Evolutionary conservation across 2,329 filamentous ascomycete genomes (phyloP).

Genomic region (Claviceps lovelessii): DNA sequence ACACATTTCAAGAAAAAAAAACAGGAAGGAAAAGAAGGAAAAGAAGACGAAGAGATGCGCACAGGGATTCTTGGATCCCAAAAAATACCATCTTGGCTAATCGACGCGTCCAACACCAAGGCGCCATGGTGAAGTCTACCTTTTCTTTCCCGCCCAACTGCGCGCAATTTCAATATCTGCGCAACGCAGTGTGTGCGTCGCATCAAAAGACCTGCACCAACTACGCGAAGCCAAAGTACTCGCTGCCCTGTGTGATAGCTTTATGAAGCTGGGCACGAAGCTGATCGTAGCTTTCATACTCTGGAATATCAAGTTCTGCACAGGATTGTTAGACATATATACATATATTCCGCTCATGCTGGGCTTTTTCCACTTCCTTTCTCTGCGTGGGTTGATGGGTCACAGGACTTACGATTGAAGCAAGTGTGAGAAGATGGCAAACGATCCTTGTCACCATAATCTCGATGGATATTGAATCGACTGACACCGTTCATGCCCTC

Average conservation of each 20-base stretch:
- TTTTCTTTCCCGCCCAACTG: neutral
- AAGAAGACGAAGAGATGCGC: neutral
- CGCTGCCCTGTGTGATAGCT: slow-evolving; percentile 93
- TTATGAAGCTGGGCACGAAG: slow-evolving; percentile 80
- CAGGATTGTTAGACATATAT: neutral
- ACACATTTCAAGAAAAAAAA: neutral
- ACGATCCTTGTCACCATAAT: slow-evolving; percentile 92
- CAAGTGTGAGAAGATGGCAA: slow-evolving; percentile 95
- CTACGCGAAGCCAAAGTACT: slow-evolving; percentile 95
- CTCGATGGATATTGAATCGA: slow-evolving; percentile 96
- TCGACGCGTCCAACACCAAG: slow-evolving; percentile 2
- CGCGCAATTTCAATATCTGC: neutral
- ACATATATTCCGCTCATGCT: neutral
- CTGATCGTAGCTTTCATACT: slow-evolving; percentile 92
- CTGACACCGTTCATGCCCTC: slow-evolving; percentile 99
- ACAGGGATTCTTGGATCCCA: neutral
- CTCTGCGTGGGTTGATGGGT: slow-evolving; percentile 18
- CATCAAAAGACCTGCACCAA: slow-evolving; percentile 5
- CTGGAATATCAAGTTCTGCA: slow-evolving; percentile 87
- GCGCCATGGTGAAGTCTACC: slow-evolving; percentile 2
- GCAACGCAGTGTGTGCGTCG: neutral
- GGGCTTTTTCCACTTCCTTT: neutral
- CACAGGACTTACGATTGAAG: slow-evolving; percentile 77
- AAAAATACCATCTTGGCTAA: neutral
- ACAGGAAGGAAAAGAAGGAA: neutral